Evolutionary conservation across 371 early-diverging fungal species (phyloP).

Genomic region (Actinomucor elegans): DNA sequence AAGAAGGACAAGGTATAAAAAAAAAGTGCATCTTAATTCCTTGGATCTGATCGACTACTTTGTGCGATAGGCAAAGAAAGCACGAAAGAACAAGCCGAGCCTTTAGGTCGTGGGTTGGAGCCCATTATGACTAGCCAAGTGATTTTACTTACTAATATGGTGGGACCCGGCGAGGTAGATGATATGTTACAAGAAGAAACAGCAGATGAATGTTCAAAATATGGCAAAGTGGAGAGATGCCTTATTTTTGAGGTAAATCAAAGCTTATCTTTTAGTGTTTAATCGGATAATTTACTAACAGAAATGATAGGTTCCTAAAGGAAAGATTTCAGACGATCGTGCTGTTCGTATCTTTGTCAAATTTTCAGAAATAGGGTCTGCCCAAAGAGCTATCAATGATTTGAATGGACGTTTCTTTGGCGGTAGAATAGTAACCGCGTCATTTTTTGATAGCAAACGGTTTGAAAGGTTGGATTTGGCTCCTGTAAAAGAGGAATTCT

Average conservation of each 20-base stretch:
- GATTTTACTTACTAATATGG: constrained; percentile 63
- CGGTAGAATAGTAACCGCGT: constrained; percentile 64
- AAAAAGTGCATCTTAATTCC: not conserved
- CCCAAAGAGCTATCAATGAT: constrained; percentile 57
- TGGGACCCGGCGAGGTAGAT: constrained; percentile 74
- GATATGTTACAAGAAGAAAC: constrained; percentile 75
- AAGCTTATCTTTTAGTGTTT: not conserved
- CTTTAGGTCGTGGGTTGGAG: constrained; percentile 22
- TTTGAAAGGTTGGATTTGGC: constrained; percentile 63
- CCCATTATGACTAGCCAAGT: constrained; percentile 31
- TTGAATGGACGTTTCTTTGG: constrained; percentile 79
- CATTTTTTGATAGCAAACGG: constrained; percentile 51
- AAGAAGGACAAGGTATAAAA: constrained; percentile 40
- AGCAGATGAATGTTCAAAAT: constrained; percentile 74
- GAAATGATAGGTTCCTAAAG: constrained; percentile 42
- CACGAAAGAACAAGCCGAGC: not conserved
- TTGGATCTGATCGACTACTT: not conserved
- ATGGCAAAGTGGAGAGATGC: constrained; percentile 70
- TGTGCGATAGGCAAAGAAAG: too few species aligned
- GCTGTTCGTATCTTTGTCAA: constrained; percentile 75
- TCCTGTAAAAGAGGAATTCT: constrained; percentile 45
- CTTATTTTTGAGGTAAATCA: constrained; percentile 64
- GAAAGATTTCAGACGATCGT: constrained; percentile 56
- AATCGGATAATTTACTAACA: not conserved
- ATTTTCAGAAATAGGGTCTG: constrained; percentile 53